Evolutionary conservation across 2,329 filamentous ascomycete genomes (phyloP).

Genomic region (Sporothrix pseudoabietina): DNA sequence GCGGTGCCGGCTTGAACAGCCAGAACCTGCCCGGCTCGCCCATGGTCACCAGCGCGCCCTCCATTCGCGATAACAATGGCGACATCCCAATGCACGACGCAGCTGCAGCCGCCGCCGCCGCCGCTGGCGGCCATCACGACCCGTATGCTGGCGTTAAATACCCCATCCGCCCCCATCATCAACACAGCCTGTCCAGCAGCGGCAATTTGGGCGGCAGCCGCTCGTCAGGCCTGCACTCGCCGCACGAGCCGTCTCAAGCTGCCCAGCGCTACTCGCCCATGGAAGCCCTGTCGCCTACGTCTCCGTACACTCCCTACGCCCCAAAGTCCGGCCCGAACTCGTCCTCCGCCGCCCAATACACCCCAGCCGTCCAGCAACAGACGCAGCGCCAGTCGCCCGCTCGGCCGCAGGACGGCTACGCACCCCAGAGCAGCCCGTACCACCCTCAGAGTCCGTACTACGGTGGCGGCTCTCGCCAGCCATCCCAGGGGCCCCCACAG

Average conservation of each 20-base stretch:
- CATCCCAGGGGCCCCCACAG: constrained; percentile 28
- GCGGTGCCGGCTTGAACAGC: constrained; percentile 13
- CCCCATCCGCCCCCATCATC: constrained; percentile 74
- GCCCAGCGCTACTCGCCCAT: constrained; percentile 95
- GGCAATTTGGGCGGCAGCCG: constrained; percentile 38
- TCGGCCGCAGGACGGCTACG: constrained; percentile 61
- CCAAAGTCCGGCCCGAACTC: constrained; percentile 55
- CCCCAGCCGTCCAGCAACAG: constrained; percentile 27
- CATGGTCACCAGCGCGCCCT: constrained; percentile 47
- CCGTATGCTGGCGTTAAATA: constrained; percentile 86
- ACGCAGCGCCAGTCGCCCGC: constrained; percentile 73
- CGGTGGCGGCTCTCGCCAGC: constrained; percentile 49
- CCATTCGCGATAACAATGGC: constrained; percentile 68
- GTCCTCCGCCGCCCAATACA: constrained; percentile 44
- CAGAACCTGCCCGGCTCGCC: constrained; percentile 59
- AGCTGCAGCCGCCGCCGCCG: constrained; percentile 27
- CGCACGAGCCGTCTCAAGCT: constrained; percentile 76
- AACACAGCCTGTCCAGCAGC: constrained; percentile 65
- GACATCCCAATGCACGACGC: constrained; percentile 87
- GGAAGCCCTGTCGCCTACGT: constrained; percentile 81
- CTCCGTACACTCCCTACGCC: constrained; percentile 74
- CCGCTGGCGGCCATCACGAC: constrained; percentile 53
- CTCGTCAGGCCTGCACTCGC: constrained; percentile 64
- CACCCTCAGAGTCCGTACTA: constrained; percentile 60
- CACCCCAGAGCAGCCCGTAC: constrained; percentile 42